Evolutionary conservation across 2,329 filamentous ascomycete species (phyloP).

Genomic region (Scedosporium boydii): DNA sequence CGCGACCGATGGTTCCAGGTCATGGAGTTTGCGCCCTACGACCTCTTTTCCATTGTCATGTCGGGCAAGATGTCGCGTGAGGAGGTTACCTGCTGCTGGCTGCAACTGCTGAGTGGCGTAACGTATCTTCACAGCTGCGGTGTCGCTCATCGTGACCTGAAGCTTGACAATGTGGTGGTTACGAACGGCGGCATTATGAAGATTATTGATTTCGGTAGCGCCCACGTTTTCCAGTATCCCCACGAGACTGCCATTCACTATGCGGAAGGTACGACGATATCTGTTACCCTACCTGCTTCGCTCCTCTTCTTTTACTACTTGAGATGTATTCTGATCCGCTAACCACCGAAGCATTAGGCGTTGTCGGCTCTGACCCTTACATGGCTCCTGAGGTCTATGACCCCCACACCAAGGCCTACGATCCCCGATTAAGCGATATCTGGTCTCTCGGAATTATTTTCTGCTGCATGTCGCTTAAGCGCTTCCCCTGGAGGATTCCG

Average conservation of each 20-base stretch:
- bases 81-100: constrained; percentile 81
- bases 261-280: constrained; percentile 57
- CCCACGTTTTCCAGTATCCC: constrained; percentile 92
- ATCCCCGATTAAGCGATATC: constrained; percentile 87
- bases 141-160: constrained; percentile 86
- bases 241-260: constrained; percentile 84
- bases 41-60: constrained; percentile 98
- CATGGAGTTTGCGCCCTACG: constrained; percentile 96
- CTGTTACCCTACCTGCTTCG: constrained; percentile 8
- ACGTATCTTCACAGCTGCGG: constrained; percentile 94
- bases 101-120: constrained; percentile 91
- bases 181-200: constrained; percentile 98
- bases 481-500: constrained; percentile 96
- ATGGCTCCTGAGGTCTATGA: constrained; percentile 96
- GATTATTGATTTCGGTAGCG: constrained; percentile 97
- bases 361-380: constrained; percentile 84
- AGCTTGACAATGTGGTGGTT: constrained; percentile 96
- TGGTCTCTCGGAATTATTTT: constrained; percentile 99
- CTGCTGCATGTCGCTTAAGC: constrained; percentile 92
- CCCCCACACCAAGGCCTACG: constrained; percentile 64
- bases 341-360: constrained; percentile 28
- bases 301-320: neutral
- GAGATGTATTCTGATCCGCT: constrained; percentile 8
- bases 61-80: constrained; percentile 92
- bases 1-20: constrained; percentile 95